These are phyloP conservation scores for Pyrus pyrifolia DNA, from an alignment of 306 rosid species.

Conservation along the genomic window DNA sequence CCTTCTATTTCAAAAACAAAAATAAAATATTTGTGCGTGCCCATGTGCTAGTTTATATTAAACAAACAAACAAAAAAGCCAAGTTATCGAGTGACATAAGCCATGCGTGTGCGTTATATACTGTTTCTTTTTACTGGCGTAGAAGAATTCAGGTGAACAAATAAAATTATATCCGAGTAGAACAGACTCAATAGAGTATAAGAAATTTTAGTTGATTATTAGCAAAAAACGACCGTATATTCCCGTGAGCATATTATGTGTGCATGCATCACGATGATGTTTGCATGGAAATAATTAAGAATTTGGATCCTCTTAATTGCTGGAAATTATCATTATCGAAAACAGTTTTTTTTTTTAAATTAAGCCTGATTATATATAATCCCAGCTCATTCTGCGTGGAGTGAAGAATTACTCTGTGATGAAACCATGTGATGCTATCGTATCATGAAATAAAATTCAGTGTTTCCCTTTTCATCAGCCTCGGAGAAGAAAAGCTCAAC, in stretches of 20 bases:
- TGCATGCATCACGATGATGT: neutral
- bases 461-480: conserved; percentile 7
- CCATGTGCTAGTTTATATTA: neutral
- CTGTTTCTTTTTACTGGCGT: neutral
- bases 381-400: neutral
- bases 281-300: neutral
- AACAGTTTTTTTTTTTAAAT: too few relatives aligned
- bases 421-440: neutral
- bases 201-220: neutral
- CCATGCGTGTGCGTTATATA: neutral
- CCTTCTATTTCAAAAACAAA: too few relatives aligned
- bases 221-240: neutral
- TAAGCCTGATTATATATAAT: neutral
- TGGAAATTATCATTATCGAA: neutral
- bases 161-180: neutral
- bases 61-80: neutral
- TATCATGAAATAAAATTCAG: conserved; percentile 12
- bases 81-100: neutral
- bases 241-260: neutral
- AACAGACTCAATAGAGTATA: neutral
- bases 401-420: neutral
- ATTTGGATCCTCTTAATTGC: neutral
- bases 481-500: conserved; percentile 18
- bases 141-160: neutral
- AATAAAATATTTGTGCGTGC: too few relatives aligned